Evolutionary conservation across 768 basidiomycete genomes (phyloP).

Genomic region (Tulasnella sp.): DNA sequence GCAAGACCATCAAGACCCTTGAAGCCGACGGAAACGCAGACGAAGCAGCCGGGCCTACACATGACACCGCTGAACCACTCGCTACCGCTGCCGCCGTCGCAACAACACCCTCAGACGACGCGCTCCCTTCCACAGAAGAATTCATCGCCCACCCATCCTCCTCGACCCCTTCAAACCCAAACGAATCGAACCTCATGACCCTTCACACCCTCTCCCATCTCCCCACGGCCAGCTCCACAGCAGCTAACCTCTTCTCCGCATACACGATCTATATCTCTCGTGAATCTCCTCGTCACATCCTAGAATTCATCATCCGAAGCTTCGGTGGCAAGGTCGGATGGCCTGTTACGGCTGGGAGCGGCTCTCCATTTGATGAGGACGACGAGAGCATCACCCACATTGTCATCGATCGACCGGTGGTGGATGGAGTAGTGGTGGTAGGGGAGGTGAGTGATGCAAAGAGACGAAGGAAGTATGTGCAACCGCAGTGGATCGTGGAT

Average conservation of each 20-base stretch:
- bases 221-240: constrained; percentile 42
- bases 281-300: constrained; percentile 80
- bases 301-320: constrained; percentile 87
- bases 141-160: constrained; percentile 53
- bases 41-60: constrained; percentile 25
- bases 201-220: constrained; percentile 42
- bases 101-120: constrained; percentile 17
- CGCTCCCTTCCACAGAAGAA: constrained; percentile 40
- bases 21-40: constrained; percentile 27
- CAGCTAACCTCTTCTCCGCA: constrained; percentile 61
- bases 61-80: constrained; percentile 6
- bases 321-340: constrained; percentile 91
- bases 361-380: constrained; percentile 62
- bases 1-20: constrained; percentile 35
- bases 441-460: constrained; percentile 49
- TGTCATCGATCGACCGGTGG: constrained; percentile 75
- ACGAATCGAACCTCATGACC: constrained; percentile 45
- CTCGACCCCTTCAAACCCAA: constrained; percentile 33
- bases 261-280: constrained; percentile 91
- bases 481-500: constrained; percentile 97
- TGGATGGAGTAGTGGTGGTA: constrained; percentile 17
- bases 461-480: constrained; percentile 70
- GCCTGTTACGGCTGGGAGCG: constrained; percentile 68
- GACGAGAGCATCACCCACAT: constrained; percentile 89
- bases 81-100: constrained; percentile 3